These are phyloP conservation scores for Cystobasidium pallidum DNA, from an alignment of 1,284 basidiomycete genomes.

Conservation along the genomic window DNA sequence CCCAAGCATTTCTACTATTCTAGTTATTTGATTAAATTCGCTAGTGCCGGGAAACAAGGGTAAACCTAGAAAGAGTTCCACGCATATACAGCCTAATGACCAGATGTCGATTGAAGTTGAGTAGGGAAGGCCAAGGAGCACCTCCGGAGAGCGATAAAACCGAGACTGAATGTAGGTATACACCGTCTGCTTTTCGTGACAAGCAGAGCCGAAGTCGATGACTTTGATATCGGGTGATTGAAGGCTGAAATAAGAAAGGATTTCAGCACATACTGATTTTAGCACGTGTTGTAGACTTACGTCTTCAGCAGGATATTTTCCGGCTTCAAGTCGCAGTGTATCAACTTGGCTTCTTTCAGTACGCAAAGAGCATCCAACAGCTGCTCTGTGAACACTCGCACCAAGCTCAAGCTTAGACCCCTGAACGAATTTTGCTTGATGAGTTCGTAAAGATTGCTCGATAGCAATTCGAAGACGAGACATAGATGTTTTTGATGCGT, in stretches of 20 bases:
- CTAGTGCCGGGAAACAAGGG: conserved; percentile 97
- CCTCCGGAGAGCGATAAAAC: conserved; percentile 98
- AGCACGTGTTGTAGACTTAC: conserved; percentile 62
- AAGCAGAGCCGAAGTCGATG: conserved; percentile 98
- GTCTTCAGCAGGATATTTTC: conserved; percentile 94
- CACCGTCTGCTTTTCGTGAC: conserved; percentile 97
- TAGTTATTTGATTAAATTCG: conserved; percentile 96
- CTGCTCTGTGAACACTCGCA: conserved; percentile 97
- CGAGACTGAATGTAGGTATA: conserved; percentile 99
- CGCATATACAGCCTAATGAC: conserved; percentile 93
- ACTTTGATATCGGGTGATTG: conserved; percentile 99
- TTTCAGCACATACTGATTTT: neutral
- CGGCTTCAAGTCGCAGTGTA: conserved; percentile 97
- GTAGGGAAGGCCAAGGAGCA: conserved; percentile 91
- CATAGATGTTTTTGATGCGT: conserved; percentile 96
- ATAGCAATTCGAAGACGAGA: conserved; percentile 95
- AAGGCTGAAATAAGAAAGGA: conserved; percentile 62
- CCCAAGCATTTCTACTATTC: conserved; percentile 99
- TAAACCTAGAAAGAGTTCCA: conserved; percentile 93
- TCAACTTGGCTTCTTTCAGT: conserved; percentile 90
- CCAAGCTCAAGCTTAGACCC: conserved; percentile 91
- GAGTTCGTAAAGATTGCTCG: conserved; percentile 96
- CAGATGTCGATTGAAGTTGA: conserved; percentile 94
- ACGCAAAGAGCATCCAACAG: conserved; percentile 88
- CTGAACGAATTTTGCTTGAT: conserved; percentile 99